Percentiles rank a stretch among this genome's conserved stretches.
Evolutionary conservation across 1,284 basidiomycete genomes (phyloP).

Genomic region (Malassezia restricta): DNA sequence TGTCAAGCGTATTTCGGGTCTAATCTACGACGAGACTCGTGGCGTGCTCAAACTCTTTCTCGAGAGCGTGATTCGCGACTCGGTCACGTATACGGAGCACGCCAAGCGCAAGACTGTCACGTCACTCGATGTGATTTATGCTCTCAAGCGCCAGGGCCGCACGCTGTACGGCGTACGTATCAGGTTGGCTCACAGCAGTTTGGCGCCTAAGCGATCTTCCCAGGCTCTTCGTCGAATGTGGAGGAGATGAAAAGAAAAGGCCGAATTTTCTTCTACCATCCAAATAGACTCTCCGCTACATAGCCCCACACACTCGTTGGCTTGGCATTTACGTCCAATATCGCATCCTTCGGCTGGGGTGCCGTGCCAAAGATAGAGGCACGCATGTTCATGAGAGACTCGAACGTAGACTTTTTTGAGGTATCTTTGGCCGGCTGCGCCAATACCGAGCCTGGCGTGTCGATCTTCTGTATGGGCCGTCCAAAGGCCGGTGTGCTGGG

Average conservation of each 20-base stretch:
- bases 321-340: neutral
- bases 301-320: slow-evolving; percentile 17
- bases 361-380: slow-evolving; percentile 18
- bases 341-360: neutral
- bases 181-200: slow-evolving; percentile 11
- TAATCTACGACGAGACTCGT: slow-evolving; percentile 90
- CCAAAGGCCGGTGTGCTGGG: slow-evolving; percentile 10
- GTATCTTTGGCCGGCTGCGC: neutral
- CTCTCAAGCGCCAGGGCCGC: slow-evolving; percentile 66
- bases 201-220: slow-evolving; percentile 26
- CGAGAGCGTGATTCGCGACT: slow-evolving; percentile 73
- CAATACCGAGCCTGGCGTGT: slow-evolving; percentile 6
- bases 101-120: slow-evolving; percentile 86
- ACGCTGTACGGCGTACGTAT: slow-evolving; percentile 59
- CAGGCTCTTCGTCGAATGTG: neutral
- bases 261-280: slow-evolving; percentile 18
- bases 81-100: slow-evolving; percentile 83
- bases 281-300: slow-evolving; percentile 35
- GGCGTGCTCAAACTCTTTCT: slow-evolving; percentile 71
- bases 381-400: neutral
- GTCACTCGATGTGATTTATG: slow-evolving; percentile 82
- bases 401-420: slow-evolving; percentile 2
- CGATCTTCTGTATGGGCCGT: slow-evolving; percentile 12
- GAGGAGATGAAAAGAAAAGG: neutral
- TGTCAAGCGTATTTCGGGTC: slow-evolving; percentile 56